A percentile compares a stretch with the other conserved stretches of the same genome.
phyloP scores from a whole-genome alignment of 2,329 filamentous ascomycete genomes.

The Nemania sp. region DNA sequence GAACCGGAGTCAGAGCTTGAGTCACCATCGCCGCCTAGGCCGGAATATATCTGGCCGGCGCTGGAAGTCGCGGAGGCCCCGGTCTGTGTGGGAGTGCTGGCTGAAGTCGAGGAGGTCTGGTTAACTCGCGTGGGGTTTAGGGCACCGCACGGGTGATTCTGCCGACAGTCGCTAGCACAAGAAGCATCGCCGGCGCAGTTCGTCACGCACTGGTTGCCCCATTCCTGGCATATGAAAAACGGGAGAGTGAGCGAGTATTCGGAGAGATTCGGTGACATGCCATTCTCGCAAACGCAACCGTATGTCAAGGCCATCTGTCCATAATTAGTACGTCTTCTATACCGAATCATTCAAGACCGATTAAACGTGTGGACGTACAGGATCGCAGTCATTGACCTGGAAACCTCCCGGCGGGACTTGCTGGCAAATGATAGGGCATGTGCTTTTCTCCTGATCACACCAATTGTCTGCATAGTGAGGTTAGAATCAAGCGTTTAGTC shows the following conservation, averaged over 20 bases:
- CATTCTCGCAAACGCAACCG: conserved; percentile 77
- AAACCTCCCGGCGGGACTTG: conserved; percentile 66
- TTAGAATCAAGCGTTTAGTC: conserved; percentile 35
- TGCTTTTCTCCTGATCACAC: conserved; percentile 72
- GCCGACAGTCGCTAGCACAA: conserved; percentile 72
- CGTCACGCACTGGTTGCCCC: conserved; percentile 74
- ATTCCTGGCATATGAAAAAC: conserved; percentile 80
- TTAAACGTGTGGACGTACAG: conserved; percentile 59
- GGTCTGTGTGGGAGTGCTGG: conserved; percentile 55
- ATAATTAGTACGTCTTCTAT: conserved; percentile 33
- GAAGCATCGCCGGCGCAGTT: conserved; percentile 66
- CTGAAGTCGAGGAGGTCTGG: conserved; percentile 59
- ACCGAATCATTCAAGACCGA: not conserved
- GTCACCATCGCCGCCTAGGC: conserved; percentile 44
- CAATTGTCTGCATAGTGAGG: conserved; percentile 60
- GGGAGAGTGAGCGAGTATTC: conserved; percentile 84
- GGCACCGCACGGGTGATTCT: conserved; percentile 80
- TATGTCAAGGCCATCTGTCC: conserved; percentile 71
- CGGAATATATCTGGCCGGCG: conserved; percentile 53
- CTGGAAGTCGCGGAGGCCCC: conserved; percentile 51
- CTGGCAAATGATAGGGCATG: conserved; percentile 79
- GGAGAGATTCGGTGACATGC: conserved; percentile 75
- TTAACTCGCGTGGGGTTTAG: conserved; percentile 72
- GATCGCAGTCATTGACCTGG: conserved; percentile 73
- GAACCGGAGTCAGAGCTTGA: conserved; percentile 26